Evolutionary conservation across 345 rosid species (phyloP), one percentile per base, ranked within the genome.

Genomic region (Cochlearia excelsa): DNA sequence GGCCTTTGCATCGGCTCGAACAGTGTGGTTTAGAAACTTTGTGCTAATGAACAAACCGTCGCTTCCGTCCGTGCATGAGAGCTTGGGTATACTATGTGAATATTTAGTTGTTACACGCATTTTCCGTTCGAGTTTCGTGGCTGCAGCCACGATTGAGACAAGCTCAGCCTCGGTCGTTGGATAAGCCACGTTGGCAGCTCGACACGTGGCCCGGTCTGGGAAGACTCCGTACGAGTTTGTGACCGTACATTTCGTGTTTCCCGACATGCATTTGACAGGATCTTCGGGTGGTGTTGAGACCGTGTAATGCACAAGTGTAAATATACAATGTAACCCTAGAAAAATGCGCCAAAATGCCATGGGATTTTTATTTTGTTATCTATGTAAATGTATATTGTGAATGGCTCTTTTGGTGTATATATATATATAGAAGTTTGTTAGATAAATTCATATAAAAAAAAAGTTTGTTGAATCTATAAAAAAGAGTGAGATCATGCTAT

Each of bases 271-370:
- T 30, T 39, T 54, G 6, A 54, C 59, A 39, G 59, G 59, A 54
- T 54, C 46, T 5, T 39, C 59, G 27, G 59, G 59, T 9, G 59
- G 59, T 27, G 59, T 54, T 54, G 59, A 54, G 59, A 40, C 46
- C 7, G 46, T 34, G 46, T 26, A 38, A 54, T 23, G 10, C 46
- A 54, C 46, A 27, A 54, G 45, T 38, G 58, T 54, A 26, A 54
- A 54, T 54, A 54, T 27, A 39, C 59, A 54, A 39, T 26, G 3
- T 54, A 54, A 27, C 26, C 46, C 26, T 4, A 39, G 46, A 16
- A 54, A 35, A 30, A 26, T 61, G 5, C n/a, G 66, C 56, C 67
- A 50, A 41, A 51, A 31, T 30, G 41, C 57, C 34, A 16, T 16
- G 23, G 23, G 23, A 16, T 16, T 16, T 16, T 16, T 16, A 16